These are phyloP conservation scores for Aquilaria yunnanensis DNA, from an alignment of 345 rosid genomes.

Conservation along the genomic window DNA sequence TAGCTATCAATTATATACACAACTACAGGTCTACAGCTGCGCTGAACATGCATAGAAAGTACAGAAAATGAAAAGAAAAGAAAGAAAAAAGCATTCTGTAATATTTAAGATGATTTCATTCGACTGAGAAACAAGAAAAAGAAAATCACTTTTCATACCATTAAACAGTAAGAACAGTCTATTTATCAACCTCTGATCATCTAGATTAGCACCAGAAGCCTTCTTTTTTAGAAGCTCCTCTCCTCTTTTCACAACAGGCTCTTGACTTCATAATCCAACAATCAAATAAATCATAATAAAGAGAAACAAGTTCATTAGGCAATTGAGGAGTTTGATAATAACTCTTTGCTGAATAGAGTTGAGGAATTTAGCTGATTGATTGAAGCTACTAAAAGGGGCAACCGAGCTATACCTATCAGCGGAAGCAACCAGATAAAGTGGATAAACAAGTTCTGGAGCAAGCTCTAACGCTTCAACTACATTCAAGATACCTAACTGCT, in stretches of 20 bases:
- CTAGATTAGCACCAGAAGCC: slow-evolving; percentile 67
- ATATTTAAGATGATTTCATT: too few relatives aligned
- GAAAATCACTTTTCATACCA: slow-evolving; percentile 45
- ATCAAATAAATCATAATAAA: slow-evolving; percentile 21
- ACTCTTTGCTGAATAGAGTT: too few relatives aligned
- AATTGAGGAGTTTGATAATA: not conserved
- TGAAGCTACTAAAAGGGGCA: not conserved
- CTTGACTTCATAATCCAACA: slow-evolving; percentile 59
- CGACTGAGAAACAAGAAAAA: not conserved
- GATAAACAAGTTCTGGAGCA: slow-evolving; percentile 69
- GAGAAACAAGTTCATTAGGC: slow-evolving; percentile 3
- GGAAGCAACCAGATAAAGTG: slow-evolving; percentile 68
- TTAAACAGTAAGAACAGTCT: slow-evolving; percentile 65
- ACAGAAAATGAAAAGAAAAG: too few relatives aligned
- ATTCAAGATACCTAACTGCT: slow-evolving; percentile 87
- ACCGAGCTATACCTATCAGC: slow-evolving; percentile 53
- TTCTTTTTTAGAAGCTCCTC: slow-evolving; percentile 81
- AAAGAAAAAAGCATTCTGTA: too few relatives aligned
- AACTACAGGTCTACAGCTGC: too few relatives aligned
- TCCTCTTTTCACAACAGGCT: slow-evolving; percentile 76
- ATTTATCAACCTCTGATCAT: slow-evolving; percentile 63
- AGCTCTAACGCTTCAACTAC: slow-evolving; percentile 75
- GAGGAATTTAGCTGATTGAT: too few relatives aligned
- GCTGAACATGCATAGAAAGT: too few relatives aligned
- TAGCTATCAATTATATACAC: too few relatives aligned